Conservation (phyloP, 2,329 filamentous ascomycete species). For the Aspergillus spinulosporus region DNA sequence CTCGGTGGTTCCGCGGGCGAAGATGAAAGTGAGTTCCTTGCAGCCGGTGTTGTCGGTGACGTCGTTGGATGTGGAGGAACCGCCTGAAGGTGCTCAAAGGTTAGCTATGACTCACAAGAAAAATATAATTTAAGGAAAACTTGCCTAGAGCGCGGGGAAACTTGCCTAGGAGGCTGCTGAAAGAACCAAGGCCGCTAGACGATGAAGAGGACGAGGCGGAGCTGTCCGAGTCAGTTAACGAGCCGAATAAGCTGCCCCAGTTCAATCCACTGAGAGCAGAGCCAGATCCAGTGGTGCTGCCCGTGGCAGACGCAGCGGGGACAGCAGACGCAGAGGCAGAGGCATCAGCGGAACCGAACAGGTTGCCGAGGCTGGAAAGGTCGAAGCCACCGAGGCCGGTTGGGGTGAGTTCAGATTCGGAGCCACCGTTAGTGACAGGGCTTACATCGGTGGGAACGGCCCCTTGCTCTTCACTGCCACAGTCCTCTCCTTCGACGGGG, state of each 20-base stretch:
- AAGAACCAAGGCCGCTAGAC: not conserved
- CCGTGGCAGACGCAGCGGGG: not conserved
- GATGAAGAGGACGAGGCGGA: constrained; percentile 1
- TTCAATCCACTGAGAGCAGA: not conserved
- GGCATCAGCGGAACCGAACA: not conserved
- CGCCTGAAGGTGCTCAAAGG: constrained; percentile 5
- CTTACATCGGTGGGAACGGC: not conserved
- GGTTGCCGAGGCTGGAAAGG: not conserved
- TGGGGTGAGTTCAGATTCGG: not conserved
- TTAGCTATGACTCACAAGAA: not conserved
- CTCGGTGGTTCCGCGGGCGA: constrained; percentile 46
- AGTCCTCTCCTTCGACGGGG: not conserved
- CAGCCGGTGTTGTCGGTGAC: constrained; percentile 42
- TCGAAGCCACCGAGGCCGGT: not conserved
- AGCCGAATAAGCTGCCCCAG: not conserved
- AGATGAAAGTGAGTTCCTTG: constrained; percentile 46
- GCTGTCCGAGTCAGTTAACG: constrained; percentile 3
- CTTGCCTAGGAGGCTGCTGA: constrained; percentile 9
- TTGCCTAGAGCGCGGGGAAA: not conserved
- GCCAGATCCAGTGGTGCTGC: constrained; percentile 8
- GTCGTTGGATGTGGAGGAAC: constrained; percentile 39
- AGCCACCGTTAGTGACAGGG: not conserved
- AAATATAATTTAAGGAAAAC: not conserved
- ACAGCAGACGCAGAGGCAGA: not conserved
- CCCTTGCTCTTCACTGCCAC: not conserved